Conservation (phyloP, 257 asterid species). For the Solanum chilense region DNA sequence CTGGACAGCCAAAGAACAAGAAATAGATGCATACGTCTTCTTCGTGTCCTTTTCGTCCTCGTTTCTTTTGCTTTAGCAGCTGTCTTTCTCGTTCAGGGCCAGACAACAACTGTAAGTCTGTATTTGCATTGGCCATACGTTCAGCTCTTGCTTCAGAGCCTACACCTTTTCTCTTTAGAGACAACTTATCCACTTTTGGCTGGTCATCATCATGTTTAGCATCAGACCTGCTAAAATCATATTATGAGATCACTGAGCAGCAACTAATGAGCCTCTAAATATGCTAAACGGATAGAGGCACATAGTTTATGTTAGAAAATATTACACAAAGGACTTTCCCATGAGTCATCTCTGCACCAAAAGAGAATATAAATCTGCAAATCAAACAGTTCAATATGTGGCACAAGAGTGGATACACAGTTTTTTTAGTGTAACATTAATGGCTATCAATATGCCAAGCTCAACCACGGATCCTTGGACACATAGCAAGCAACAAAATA, state of each 20-base stretch:
- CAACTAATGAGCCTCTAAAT: neutral
- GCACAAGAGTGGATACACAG: neutral
- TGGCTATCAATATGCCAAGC: neutral
- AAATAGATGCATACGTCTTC: conserved; percentile 49
- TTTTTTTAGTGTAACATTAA: neutral
- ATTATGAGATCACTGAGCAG: neutral
- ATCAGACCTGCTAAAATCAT: conserved; percentile 32
- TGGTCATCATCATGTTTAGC: conserved; percentile 36
- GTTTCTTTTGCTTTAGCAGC: conserved; percentile 71
- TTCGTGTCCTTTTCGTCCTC: conserved; percentile 90
- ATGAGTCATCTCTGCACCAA: neutral
- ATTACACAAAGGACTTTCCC: neutral
- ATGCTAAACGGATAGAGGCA: neutral
- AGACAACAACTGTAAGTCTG: conserved; percentile 80
- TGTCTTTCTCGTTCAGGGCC: conserved; percentile 82
- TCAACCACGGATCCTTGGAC: neutral
- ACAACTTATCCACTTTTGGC: conserved; percentile 63
- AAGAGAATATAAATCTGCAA: neutral
- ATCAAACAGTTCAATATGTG: neutral
- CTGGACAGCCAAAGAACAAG: neutral
- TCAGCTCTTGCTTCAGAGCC: conserved; percentile 93
- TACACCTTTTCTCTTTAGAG: conserved; percentile 73
- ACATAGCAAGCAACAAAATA: neutral
- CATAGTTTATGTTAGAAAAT: neutral
- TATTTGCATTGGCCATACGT: conserved; percentile 70